A percentile compares a stretch with the other conserved stretches of the same genome.
Evolutionary conservation across 2,329 filamentous ascomycete species (phyloP).

Genomic region (Xylaria sp.): DNA sequence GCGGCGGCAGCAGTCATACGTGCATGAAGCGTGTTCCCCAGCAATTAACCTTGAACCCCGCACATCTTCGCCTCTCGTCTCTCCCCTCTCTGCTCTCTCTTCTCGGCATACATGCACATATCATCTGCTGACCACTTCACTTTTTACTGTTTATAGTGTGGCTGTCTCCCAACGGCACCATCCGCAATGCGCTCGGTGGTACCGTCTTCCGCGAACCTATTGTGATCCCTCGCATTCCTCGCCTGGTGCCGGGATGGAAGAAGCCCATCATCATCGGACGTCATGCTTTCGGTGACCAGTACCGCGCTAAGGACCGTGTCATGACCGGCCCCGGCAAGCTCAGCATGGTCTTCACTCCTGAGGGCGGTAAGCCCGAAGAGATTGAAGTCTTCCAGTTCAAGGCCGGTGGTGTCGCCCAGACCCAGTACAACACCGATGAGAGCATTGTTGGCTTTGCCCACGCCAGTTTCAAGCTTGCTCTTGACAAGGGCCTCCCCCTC

Average conservation of each 20-base stretch:
- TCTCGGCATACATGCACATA: slow-evolving; percentile 1
- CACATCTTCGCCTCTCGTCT: neutral
- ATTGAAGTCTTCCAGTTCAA: slow-evolving; percentile 90
- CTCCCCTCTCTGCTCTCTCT: neutral
- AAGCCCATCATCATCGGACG: slow-evolving; percentile 98
- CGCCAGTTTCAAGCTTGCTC: slow-evolving; percentile 90
- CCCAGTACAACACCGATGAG: slow-evolving; percentile 97
- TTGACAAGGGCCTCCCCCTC: slow-evolving; percentile 81
- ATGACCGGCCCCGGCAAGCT: slow-evolving; percentile 79
- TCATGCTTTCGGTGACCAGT: slow-evolving; percentile 98
- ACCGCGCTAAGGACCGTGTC: slow-evolving; percentile 90
- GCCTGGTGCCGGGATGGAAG: slow-evolving; percentile 94
- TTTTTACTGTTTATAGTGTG: slow-evolving; percentile 60
- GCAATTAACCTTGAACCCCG: slow-evolving; percentile 12
- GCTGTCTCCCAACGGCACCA: slow-evolving; percentile 93
- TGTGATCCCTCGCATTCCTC: slow-evolving; percentile 87
- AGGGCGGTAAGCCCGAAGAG: slow-evolving; percentile 72
- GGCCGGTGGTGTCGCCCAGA: slow-evolving; percentile 79
- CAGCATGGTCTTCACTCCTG: slow-evolving; percentile 90
- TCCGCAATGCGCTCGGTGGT: slow-evolving; percentile 71
- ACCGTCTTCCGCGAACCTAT: slow-evolving; percentile 99
- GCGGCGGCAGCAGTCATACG: neutral
- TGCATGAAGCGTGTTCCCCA: neutral
- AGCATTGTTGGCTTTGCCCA: slow-evolving; percentile 94
- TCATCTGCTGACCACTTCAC: slow-evolving; percentile 15